A percentile compares a stretch with the other conserved stretches of the same genome.
These are phyloP conservation scores for Exophiala alcalophila DNA, from an alignment of 2,329 filamentous ascomycete genomes.

Conservation along the genomic window DNA sequence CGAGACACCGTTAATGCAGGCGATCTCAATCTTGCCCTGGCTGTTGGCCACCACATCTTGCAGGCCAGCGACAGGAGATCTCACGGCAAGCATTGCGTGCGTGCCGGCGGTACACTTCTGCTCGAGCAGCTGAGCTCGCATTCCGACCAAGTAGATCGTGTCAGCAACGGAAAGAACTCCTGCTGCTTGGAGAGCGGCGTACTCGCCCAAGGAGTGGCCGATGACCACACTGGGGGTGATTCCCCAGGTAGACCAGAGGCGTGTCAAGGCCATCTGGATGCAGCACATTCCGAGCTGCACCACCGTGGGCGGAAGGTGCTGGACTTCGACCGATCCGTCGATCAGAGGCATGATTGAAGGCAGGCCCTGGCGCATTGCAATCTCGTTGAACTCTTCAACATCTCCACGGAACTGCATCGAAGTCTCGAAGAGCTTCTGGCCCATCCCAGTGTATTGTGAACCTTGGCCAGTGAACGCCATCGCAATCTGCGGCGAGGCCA, in stretches of 20 bases:
- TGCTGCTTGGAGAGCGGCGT: constrained; percentile 41
- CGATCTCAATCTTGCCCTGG: constrained; percentile 33
- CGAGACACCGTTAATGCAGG: constrained; percentile 45
- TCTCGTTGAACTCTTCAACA: constrained; percentile 35
- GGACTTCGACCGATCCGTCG: constrained; percentile 34
- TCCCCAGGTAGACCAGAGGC: constrained; percentile 38
- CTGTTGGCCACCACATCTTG: constrained; percentile 32
- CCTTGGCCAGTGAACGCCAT: constrained; percentile 44
- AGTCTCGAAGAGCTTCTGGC: constrained; percentile 37
- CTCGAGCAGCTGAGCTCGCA: constrained; percentile 41
- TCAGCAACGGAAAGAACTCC: constrained; percentile 40
- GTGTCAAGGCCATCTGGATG: constrained; percentile 41
- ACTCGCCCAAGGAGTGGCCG: constrained; percentile 45
- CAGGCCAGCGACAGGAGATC: constrained; percentile 38
- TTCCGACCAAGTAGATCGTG: constrained; percentile 42
- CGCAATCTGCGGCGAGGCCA: constrained; percentile 33
- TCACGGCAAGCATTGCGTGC: constrained; percentile 46
- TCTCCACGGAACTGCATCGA: constrained; percentile 34
- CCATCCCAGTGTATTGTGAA: constrained; percentile 39
- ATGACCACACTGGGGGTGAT: constrained; percentile 40
- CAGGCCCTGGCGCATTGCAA: constrained; percentile 37
- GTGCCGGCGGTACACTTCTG: constrained; percentile 42
- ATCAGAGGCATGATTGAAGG: constrained; percentile 39
- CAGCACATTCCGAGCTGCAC: constrained; percentile 40
- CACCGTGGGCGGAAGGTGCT: constrained; percentile 34